Conservation (phyloP, 2,329 filamentous ascomycete genomes). For the Rutstroemia sp. region DNA sequence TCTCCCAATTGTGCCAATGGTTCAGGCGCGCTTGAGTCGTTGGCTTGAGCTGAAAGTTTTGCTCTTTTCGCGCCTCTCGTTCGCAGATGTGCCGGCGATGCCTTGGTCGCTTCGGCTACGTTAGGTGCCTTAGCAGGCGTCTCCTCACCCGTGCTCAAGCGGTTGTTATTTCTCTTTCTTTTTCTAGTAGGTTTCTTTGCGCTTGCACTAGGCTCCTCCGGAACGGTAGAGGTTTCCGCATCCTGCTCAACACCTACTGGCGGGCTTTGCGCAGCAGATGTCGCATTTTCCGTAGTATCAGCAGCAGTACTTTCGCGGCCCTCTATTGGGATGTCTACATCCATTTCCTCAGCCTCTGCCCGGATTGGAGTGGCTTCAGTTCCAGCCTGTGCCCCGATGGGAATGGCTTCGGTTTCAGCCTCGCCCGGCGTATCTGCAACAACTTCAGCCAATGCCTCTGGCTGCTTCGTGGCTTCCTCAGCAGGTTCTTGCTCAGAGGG, state of each 20-base stretch:
- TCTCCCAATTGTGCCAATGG: constrained; percentile 12
- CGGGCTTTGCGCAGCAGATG: background rate
- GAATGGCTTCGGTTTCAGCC: no score
- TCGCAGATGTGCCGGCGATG: background rate
- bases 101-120: background rate
- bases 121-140: constrained; percentile 1
- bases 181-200: constrained; percentile 15
- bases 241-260: background rate
- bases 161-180: constrained; percentile 21
- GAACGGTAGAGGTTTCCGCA: constrained; percentile 4
- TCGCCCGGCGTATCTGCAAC: no score
- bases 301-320: background rate
- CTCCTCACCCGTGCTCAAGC: constrained; percentile 6
- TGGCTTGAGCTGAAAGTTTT: background rate
- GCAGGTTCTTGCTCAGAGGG: background rate
- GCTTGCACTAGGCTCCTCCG: background rate
- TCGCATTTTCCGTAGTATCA: background rate
- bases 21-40: background rate
- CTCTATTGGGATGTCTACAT: background rate
- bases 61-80: background rate
- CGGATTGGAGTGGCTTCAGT: background rate
- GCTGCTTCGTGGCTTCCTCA: background rate
- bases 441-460: no score
- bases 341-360: background rate
- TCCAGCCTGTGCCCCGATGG: background rate